Evolutionary conservation across 2,329 filamentous ascomycete genomes (phyloP).

Genomic region (Cytospora paraplurivora): DNA sequence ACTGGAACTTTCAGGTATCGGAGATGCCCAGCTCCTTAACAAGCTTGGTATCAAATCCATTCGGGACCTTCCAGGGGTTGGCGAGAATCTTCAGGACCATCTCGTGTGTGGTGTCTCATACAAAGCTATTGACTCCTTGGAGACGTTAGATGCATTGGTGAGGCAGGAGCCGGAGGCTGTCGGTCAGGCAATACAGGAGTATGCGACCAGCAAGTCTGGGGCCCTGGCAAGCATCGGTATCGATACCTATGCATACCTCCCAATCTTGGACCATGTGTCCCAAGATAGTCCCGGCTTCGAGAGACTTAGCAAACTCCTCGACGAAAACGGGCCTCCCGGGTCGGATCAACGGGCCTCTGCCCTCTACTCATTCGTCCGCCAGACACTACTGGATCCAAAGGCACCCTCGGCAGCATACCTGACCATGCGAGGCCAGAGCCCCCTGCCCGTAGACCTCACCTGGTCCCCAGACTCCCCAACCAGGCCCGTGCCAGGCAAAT

Average conservation of each 20-base stretch:
- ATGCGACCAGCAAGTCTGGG: not conserved
- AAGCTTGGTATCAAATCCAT: not conserved
- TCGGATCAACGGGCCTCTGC: not conserved
- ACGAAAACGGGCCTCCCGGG: not conserved
- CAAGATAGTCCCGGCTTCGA: not conserved
- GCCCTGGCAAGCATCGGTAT: not conserved
- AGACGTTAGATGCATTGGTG: not conserved
- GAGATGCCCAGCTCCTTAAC: not conserved
- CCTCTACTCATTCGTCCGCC: not conserved
- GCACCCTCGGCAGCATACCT: constrained; percentile 6
- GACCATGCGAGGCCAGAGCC: not conserved
- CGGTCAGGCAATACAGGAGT: constrained; percentile 7
- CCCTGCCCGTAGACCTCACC: constrained; percentile 3
- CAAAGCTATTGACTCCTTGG: not conserved
- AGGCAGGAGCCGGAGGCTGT: constrained; percentile 13
- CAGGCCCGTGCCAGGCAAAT: constrained; percentile 43
- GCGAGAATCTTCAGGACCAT: constrained; percentile 20
- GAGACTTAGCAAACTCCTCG: not conserved
- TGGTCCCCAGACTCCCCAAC: constrained; percentile 30
- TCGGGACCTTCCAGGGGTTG: constrained; percentile 3
- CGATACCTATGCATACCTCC: constrained; percentile 6
- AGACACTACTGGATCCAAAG: not conserved
- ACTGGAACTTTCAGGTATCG: constrained; percentile 11
- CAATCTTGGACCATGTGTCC: not conserved
- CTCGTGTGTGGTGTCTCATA: not conserved